Percentiles rank a stretch among this genome's conserved stretches.
Conservation (phyloP, 768 basidiomycete species). For the Lactifluus subvellereus region DNA sequence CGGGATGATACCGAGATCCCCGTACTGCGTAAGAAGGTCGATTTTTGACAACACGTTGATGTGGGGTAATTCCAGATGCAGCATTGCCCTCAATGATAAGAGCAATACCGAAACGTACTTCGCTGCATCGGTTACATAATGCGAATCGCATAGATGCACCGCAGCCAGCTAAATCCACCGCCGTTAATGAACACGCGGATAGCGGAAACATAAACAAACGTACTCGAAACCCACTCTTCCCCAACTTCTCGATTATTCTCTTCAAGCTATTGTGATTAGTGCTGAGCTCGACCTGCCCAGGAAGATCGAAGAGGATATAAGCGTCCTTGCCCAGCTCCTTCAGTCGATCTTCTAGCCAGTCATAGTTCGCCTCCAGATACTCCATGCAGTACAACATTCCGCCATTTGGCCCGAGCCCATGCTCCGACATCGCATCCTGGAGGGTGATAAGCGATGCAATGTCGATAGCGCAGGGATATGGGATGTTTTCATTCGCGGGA, state of each 20-base stretch:
- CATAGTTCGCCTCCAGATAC: slow-evolving; percentile 86
- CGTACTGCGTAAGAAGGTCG: slow-evolving; percentile 85
- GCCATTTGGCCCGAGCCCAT: slow-evolving; percentile 89
- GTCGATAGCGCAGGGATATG: slow-evolving; percentile 88
- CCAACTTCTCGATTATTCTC: slow-evolving; percentile 63
- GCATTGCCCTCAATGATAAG: slow-evolving; percentile 90
- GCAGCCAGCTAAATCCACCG: slow-evolving; percentile 30
- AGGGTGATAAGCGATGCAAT: slow-evolving; percentile 84
- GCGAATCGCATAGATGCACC: slow-evolving; percentile 93
- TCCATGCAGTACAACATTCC: slow-evolving; percentile 80
- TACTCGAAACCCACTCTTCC: slow-evolving; percentile 80
- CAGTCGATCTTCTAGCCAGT: slow-evolving; percentile 73
- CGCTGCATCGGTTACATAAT: slow-evolving; percentile 92
- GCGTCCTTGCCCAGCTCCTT: slow-evolving; percentile 61
- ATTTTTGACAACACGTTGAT: slow-evolving; percentile 96
- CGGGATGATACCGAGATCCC: slow-evolving; percentile 65
- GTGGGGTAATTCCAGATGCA: slow-evolving; percentile 98
- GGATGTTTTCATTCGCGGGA: slow-evolving; percentile 77
- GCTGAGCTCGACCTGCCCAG: slow-evolving; percentile 95
- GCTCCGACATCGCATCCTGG: slow-evolving; percentile 77
- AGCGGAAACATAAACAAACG: slow-evolving; percentile 31
- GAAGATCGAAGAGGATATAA: slow-evolving; percentile 92
- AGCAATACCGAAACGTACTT: slow-evolving; percentile 93
- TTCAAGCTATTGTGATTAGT: slow-evolving; percentile 88
- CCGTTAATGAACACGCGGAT: not conserved